These are phyloP conservation scores for Cicer yamashitae DNA, from an alignment of 306 rosid genomes.

Conservation along the genomic window DNA sequence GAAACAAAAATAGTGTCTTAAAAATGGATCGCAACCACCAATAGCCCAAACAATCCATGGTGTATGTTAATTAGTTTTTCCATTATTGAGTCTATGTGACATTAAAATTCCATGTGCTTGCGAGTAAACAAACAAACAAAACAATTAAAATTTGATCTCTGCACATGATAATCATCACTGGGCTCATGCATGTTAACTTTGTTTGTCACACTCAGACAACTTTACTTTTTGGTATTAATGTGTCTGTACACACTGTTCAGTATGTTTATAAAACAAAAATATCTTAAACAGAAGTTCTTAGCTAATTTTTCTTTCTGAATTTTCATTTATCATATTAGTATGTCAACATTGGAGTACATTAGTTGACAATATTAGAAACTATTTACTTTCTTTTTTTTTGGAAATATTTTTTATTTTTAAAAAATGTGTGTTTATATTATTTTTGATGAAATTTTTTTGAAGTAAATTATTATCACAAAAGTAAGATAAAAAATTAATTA, in stretches of 20 bases:
- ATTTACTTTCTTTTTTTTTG: too few species aligned
- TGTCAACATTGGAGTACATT: too few species aligned
- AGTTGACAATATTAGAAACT: too few species aligned
- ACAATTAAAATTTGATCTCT: neutral
- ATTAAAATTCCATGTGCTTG: slow-evolving; percentile 15
- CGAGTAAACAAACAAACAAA: neutral
- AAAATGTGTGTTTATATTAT: too few species aligned
- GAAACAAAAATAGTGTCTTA: too few species aligned
- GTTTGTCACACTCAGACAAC: slow-evolving; percentile 20
- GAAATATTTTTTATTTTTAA: too few species aligned
- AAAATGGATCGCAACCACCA: too few species aligned
- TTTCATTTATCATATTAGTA: neutral
- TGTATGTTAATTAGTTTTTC: too few species aligned
- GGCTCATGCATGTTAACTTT: slow-evolving; percentile 26
- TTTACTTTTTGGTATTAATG: slow-evolving; percentile 25
- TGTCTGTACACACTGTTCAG: neutral
- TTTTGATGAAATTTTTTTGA: too few species aligned
- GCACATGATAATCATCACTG: slow-evolving; percentile 29
- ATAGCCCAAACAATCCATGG: too few species aligned
- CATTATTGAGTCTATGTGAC: neutral
- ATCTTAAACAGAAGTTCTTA: neutral
- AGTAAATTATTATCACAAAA: too few species aligned
- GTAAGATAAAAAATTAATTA: too few species aligned
- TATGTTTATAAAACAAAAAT: neutral
- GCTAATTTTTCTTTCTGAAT: neutral